A percentile compares a stretch with the other conserved stretches of the same genome.
Conservation (phyloP, 345 rosid genomes). For the Brassica carinata region DNA sequence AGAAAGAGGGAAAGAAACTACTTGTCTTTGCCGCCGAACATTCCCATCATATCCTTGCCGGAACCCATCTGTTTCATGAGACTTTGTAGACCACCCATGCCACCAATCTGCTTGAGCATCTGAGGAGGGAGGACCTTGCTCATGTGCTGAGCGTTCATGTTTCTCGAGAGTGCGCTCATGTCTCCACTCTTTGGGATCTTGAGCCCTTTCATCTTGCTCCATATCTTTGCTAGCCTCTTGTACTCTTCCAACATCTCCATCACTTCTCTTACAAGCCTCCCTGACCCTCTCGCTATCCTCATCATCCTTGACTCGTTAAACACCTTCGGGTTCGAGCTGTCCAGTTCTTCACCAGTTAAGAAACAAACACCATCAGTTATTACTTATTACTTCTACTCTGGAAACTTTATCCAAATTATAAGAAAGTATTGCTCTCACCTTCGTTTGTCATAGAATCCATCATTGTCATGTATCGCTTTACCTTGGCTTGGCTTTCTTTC, state of each 20-base stretch:
- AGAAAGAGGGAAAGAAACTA: slow-evolving; percentile 20
- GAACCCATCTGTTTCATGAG: slow-evolving; percentile 95
- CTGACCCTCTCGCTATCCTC: slow-evolving; percentile 85
- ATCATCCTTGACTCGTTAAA: slow-evolving; percentile 75
- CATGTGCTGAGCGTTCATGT: slow-evolving; percentile 49
- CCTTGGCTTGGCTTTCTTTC: slow-evolving; percentile 92
- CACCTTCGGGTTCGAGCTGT: slow-evolving; percentile 78
- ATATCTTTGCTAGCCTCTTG: slow-evolving; percentile 83
- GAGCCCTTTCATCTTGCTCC: slow-evolving; percentile 88
- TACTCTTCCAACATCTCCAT: slow-evolving; percentile 92
- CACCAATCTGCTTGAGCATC: slow-evolving; percentile 90
- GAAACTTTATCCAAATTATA: not conserved
- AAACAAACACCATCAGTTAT: not conserved
- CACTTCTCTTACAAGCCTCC: slow-evolving; percentile 74
- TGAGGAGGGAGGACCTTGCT: slow-evolving; percentile 84
- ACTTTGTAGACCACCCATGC: slow-evolving; percentile 86
- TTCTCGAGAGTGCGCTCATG: not conserved
- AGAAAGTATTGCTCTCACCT: slow-evolving; percentile 5
- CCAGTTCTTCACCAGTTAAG: slow-evolving; percentile 58
- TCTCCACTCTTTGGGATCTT: not conserved
- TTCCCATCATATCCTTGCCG: slow-evolving; percentile 86
- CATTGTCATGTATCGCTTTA: slow-evolving; percentile 91
- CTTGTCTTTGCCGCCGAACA: slow-evolving; percentile 70
- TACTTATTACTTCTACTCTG: not conserved
- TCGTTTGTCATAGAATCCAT: slow-evolving; percentile 98